Conservation (phyloP, 192 early-diverging fungal genomes). For the Mortierella antarctica region DNA sequence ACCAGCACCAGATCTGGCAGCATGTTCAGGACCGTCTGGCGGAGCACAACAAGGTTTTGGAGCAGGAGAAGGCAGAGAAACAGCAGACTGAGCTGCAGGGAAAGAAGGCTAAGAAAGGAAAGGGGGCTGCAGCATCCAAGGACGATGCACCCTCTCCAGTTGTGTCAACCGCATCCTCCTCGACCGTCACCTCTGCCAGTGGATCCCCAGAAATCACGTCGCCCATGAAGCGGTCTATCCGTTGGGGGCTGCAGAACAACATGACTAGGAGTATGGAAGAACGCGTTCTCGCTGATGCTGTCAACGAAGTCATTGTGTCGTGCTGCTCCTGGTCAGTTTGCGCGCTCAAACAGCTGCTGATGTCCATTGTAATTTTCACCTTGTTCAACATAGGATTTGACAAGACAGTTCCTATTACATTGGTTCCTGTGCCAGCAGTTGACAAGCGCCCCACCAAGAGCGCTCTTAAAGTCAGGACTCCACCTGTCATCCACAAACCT, state of each 20-base stretch:
- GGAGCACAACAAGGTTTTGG: constrained; percentile 35
- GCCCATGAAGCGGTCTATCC: constrained; percentile 33
- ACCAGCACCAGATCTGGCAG: constrained; percentile 49
- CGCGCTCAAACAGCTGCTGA: neutral
- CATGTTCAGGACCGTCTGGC: constrained; percentile 49
- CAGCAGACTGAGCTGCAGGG: neutral
- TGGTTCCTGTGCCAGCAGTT: constrained; percentile 30
- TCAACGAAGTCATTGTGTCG: too few species aligned
- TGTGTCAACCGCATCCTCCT: constrained; percentile 14
- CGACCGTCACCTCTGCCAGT: constrained; percentile 27
- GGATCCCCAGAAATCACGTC: constrained; percentile 15
- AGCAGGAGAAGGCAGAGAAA: constrained; percentile 24
- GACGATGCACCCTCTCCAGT: neutral
- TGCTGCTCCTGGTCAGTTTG: too few species aligned
- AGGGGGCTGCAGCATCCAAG: neutral
- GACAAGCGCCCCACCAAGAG: constrained; percentile 38
- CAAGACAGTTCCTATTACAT: constrained; percentile 37
- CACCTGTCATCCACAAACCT: constrained; percentile 2
- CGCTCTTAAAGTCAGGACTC: constrained; percentile 40
- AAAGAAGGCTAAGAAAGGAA: constrained; percentile 7
- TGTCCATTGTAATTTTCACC: neutral
- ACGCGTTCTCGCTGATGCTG: too few species aligned
- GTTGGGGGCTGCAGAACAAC: constrained; percentile 44
- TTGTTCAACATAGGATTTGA: constrained; percentile 24
- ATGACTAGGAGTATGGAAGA: constrained; percentile 33